Base-by-base conservation (phyloP, 495 filamentous ascomycete genomes). In the Podospora anserina region DNA sequence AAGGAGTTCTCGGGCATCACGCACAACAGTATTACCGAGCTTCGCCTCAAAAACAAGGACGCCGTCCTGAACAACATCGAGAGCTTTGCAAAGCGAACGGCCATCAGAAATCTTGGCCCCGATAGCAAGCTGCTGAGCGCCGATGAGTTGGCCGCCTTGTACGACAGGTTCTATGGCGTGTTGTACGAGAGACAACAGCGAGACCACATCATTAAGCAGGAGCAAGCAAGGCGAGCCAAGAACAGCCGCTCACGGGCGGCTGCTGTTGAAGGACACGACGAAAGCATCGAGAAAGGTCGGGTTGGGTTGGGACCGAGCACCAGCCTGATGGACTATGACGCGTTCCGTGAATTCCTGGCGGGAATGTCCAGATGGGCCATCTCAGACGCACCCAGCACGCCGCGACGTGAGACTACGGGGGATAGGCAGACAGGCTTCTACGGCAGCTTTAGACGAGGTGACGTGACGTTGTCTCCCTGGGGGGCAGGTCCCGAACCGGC, bases 1-100 rank as follows among this genome's bases (percentile, higher is more conserved):
- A 97, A 96, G 68, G 95, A 99, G 73, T 99, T 99, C 72, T 89
- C 94, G 1, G 92, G 88, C 9, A 97, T 99, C 74, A 99, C 95
- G 0, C 94, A 98, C 74, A 89, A 86, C 72, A 97, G 90, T 53
- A 93, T 99, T 65, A 88, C 87, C 2, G 95, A 98, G 69, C 88
- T 96, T 69, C 91, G 95, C 23, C 82, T 89, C 18, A 97, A 93
- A 76, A 93, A 97, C 78, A 98, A 97, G 78, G 92, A 93, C 74
- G 89, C 89, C 3, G 93, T 99, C 15, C 79, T 99, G 34, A 91
- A 91, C 71, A 97, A 91, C 69, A 99, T 99, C 71, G 96, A 98
- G 79, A 97, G 86, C 68, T 99, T 99, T 73, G 92, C 96, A 32
- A 99, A 97, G 76, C 89, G 95, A 68, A 99, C 95, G 3, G 94